Evolutionary conservation across 2,329 filamentous ascomycete genomes (phyloP).

Genomic region (Metarhizium humberi): DNA sequence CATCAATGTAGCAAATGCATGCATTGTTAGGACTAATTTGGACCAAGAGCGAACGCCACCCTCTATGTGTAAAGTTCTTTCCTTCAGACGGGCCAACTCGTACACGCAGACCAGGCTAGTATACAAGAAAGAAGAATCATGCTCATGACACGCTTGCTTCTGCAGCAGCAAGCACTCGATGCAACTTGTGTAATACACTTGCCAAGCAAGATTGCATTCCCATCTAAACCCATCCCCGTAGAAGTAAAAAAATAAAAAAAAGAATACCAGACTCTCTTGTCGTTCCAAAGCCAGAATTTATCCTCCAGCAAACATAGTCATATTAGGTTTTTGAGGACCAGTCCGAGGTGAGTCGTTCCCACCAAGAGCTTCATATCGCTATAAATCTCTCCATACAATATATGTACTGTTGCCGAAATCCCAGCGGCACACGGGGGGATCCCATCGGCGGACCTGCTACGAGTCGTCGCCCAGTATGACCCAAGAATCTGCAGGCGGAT

Average conservation of each 20-base stretch:
- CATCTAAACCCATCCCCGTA: not conserved
- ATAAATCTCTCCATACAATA: not conserved
- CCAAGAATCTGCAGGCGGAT: constrained; percentile 26
- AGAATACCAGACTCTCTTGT: not conserved
- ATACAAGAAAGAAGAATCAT: not conserved
- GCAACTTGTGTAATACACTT: not conserved
- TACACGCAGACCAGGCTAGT: not conserved
- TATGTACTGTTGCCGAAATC: constrained; percentile 14
- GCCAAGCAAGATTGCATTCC: not conserved
- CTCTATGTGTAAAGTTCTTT: not conserved
- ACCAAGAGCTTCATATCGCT: constrained; percentile 8
- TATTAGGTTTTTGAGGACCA: constrained; percentile 24
- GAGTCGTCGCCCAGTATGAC: constrained; percentile 36
- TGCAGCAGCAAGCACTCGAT: not conserved
- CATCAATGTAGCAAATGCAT: not conserved
- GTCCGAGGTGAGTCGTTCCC: constrained; percentile 25
- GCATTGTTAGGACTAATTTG: not conserved
- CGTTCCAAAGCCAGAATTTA: not conserved
- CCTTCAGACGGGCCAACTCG: not conserved
- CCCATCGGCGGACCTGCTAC: constrained; percentile 31
- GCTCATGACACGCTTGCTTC: not conserved
- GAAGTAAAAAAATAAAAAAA: not conserved
- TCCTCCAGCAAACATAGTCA: constrained; percentile 7
- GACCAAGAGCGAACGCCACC: not conserved
- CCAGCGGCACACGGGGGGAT: constrained; percentile 18